A percentile compares a stretch with the other conserved stretches of the same genome.
These are phyloP conservation scores for Termitomyces heimii DNA, from an alignment of 768 basidiomycete genomes.

Conservation along the genomic window DNA sequence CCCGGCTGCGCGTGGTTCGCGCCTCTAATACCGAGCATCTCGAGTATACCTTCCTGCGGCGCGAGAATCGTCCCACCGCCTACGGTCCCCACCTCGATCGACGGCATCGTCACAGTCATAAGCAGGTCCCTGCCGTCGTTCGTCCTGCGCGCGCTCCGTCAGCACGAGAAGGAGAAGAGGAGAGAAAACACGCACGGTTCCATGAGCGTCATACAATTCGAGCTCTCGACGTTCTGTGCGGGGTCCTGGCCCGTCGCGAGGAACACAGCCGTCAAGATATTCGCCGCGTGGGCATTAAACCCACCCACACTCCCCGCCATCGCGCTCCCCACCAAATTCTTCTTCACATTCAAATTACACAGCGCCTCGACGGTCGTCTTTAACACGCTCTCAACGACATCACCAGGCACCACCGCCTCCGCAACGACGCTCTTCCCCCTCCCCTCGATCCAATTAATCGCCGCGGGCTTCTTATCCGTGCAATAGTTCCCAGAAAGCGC, in stretches of 20 bases:
- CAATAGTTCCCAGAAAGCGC: slow-evolving; percentile 97
- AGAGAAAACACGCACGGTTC: slow-evolving; percentile 69
- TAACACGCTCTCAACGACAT: slow-evolving; percentile 81
- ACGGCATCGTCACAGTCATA: slow-evolving; percentile 97
- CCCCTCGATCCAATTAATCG: slow-evolving; percentile 99
- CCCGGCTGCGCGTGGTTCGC: slow-evolving; percentile 86
- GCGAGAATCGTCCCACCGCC: slow-evolving; percentile 93
- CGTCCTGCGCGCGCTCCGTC: slow-evolving; percentile 47
- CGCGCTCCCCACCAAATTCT: slow-evolving; percentile 95
- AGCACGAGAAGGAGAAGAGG: not conserved
- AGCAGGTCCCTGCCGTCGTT: slow-evolving; percentile 89
- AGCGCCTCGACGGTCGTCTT: slow-evolving; percentile 92
- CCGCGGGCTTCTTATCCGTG: slow-evolving; percentile 99
- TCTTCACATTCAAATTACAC: slow-evolving; percentile 91
- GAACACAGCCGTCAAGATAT: slow-evolving; percentile 93
- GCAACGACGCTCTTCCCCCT: slow-evolving; percentile 97
- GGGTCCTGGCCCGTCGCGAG: slow-evolving; percentile 98
- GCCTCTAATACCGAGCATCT: slow-evolving; percentile 90
- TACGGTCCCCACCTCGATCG: slow-evolving; percentile 96
- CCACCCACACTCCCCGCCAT: slow-evolving; percentile 99
- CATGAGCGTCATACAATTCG: slow-evolving; percentile 98
- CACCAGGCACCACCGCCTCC: slow-evolving; percentile 88
- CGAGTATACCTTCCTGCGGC: slow-evolving; percentile 86
- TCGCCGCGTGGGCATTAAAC: slow-evolving; percentile 97
- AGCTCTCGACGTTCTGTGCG: slow-evolving; percentile 98